Evolutionary conservation across 2,329 filamentous ascomycete species (phyloP).

Genomic region (Cryoendolithus antarcticus): DNA sequence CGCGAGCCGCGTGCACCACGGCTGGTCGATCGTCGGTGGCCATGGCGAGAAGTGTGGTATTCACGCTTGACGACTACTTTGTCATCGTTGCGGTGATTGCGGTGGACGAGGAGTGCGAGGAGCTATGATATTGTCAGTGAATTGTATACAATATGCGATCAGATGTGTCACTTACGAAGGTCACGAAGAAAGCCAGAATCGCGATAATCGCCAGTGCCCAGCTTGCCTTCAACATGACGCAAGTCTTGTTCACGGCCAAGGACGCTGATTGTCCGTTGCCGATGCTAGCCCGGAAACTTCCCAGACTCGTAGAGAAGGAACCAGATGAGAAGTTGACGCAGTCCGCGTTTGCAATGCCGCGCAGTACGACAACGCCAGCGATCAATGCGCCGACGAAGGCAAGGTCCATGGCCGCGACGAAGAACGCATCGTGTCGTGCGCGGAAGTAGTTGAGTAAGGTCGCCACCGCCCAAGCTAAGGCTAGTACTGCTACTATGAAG

Average conservation of each 20-base stretch:
- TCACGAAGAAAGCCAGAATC: slow-evolving; percentile 65
- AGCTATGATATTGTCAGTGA: slow-evolving; percentile 20
- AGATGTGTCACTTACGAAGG: slow-evolving; percentile 40
- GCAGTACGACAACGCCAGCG: slow-evolving; percentile 42
- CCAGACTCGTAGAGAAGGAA: slow-evolving; percentile 31
- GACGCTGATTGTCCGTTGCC: slow-evolving; percentile 27
- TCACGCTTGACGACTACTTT: slow-evolving; percentile 42
- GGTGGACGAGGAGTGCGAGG: slow-evolving; percentile 49
- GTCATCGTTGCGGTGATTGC: slow-evolving; percentile 33
- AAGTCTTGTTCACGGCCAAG: slow-evolving; percentile 57
- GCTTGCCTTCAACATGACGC: slow-evolving; percentile 80
- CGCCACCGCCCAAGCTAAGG: slow-evolving; percentile 47
- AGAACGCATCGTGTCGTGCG: slow-evolving; percentile 45
- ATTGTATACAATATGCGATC: background rate
- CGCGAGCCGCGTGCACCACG: slow-evolving; percentile 17
- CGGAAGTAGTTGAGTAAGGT: slow-evolving; percentile 48
- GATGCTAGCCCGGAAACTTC: background rate
- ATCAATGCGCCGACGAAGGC: slow-evolving; percentile 86
- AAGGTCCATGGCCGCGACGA: slow-evolving; percentile 57
- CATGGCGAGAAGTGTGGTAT: slow-evolving; percentile 33
- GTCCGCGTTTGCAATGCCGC: slow-evolving; percentile 47
- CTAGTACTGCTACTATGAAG: slow-evolving; percentile 53
- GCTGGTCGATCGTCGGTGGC: slow-evolving; percentile 25
- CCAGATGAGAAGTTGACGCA: slow-evolving; percentile 49
- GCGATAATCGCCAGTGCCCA: slow-evolving; percentile 91